Base-by-base conservation (phyloP, 768 basidiomycete species). In the Mycena metata region DNA sequence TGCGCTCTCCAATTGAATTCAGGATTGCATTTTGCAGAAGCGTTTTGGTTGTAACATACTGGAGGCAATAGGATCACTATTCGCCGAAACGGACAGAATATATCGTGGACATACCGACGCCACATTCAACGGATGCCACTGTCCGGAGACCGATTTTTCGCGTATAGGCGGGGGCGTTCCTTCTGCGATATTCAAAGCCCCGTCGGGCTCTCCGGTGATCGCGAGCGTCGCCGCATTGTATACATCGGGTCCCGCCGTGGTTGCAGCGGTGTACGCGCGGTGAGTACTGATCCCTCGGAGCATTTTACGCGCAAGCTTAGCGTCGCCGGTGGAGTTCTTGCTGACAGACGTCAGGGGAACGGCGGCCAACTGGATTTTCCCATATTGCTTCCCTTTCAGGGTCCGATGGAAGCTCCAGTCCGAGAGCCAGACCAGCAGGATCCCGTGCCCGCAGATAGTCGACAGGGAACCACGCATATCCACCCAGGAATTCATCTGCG, bases 401-500 rank as follows among this genome's bases (percentile, higher is more conserved):
- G 13, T 55, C 54, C n/a, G 54, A 55, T 3, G 54, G 54, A 39
- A 55, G 54, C 8, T 36, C 54, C 2, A 55, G 2, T 16, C 35
- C 35, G 5, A 55, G 33, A 11, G 54, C 33, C 8, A 41, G n/a
- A 7, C 36, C 36, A 17, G n/a, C 39, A 15, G 55, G 55, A 26
- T 56, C 55, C 8, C 9, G 21, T 5, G 23, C 8, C 2, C 39
- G 39, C 15, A 56, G 39, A 26, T 56, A 56, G 39, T 56, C 55
- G 39, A 24, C 36, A 3, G 21, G 39, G 21, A 56, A 33, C 55
- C 55, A 56, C 13, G 36, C 55, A 17, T 56, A 56, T 41, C 55
- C 55, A 7, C 55, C 55, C 15, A 56, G 42, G 55, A 56, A 41
- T 17, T 56, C 55, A 15, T 56, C 55, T 4, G 55, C n/a, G 3